Evolutionary conservation across 177 flowering plant genomes (phyloP).

Genomic region (Vitis hybrid): DNA sequence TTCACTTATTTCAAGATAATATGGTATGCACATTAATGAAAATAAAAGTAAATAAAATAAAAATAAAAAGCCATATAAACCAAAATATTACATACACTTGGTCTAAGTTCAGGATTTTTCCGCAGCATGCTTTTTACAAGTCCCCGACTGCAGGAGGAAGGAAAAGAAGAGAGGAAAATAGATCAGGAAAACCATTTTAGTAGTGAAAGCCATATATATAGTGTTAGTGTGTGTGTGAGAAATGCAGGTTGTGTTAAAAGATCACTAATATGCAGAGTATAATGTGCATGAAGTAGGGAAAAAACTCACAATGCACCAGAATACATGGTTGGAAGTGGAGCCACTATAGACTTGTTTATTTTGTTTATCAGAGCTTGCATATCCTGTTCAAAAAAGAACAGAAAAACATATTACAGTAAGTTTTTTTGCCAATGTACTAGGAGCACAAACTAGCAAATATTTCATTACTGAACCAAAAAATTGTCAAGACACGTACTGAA

Average conservation of each 20-base stretch:
- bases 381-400: conserved; percentile 58
- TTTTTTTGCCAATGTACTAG: too few species aligned
- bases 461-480: too few species aligned
- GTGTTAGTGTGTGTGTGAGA: background rate
- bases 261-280: conserved; percentile 2
- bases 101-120: conserved; percentile 90
- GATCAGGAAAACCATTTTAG: background rate
- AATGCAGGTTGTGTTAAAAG: background rate
- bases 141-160: conserved; percentile 58
- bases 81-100: conserved; percentile 60
- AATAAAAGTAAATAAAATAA: conserved; percentile 1
- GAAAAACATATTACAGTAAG: background rate
- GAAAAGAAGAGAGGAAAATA: conserved; percentile 9
- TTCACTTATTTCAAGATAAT: too few species aligned
- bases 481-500: too few species aligned
- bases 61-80: background rate
- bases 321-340: conserved; percentile 90
- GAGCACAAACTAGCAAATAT: too few species aligned
- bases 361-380: conserved; percentile 81
- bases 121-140: conserved; percentile 94
- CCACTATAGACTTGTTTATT: conserved; percentile 87
- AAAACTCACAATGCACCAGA: conserved; percentile 82
- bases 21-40: background rate
- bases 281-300: conserved; percentile 21
- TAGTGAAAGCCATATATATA: background rate